Conservation (phyloP, 179 eudicot species). For the Vitellaria paradoxa region DNA sequence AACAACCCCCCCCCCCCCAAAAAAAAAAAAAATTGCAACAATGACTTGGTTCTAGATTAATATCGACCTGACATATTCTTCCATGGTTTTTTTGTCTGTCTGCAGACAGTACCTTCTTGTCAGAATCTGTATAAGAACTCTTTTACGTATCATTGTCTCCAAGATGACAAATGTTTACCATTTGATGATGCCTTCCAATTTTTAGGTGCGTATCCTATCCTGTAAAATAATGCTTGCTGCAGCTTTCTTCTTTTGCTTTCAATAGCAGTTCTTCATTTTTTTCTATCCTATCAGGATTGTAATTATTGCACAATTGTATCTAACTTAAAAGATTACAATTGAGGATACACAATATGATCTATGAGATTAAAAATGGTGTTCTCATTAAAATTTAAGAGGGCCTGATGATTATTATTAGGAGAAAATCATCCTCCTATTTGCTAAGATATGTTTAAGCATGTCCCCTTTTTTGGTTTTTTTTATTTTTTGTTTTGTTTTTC, state of each 20-base stretch:
- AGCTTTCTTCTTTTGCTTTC: background rate
- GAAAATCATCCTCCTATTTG: too few species aligned
- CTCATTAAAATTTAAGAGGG: too few species aligned
- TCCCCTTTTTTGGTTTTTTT: too few species aligned
- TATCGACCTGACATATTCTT: conserved; percentile 6
- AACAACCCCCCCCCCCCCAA: too few species aligned
- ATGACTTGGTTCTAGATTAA: background rate
- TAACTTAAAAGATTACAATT: background rate
- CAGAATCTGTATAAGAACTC: conserved; percentile 89
- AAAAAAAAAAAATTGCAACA: background rate
- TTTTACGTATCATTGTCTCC: conserved; percentile 75
- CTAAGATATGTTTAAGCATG: too few species aligned
- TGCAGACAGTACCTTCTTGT: conserved; percentile 95
- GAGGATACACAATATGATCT: background rate
- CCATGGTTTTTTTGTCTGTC: conserved; percentile 20
- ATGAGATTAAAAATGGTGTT: too few species aligned
- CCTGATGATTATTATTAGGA: too few species aligned
- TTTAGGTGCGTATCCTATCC: conserved; percentile 51
- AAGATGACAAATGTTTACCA: conserved; percentile 61
- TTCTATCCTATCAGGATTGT: background rate
- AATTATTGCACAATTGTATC: background rate
- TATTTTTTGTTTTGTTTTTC: too few species aligned
- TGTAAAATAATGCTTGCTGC: background rate
- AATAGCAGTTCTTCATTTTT: conserved; percentile 2
- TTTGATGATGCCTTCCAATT: conserved; percentile 82